These are phyloP conservation scores for Cercophora sp. DNA, from an alignment of 495 filamentous ascomycete species.

Conservation along the genomic window DNA sequence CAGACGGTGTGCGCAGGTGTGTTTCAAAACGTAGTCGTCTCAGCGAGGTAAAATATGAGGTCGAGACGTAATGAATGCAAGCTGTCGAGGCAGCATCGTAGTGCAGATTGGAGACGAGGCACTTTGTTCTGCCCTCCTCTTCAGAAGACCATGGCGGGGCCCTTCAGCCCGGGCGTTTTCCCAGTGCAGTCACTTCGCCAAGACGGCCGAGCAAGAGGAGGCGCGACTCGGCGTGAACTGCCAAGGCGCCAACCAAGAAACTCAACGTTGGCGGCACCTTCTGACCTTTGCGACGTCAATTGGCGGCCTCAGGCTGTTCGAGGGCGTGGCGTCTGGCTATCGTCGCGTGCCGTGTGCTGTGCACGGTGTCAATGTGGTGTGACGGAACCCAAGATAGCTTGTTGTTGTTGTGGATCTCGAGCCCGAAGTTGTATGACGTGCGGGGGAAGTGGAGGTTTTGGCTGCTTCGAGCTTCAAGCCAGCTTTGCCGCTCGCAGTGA, in stretches of 20 bases:
- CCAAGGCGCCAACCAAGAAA: constrained; percentile 13
- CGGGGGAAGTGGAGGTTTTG: too few species aligned
- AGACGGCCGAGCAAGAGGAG: constrained; percentile 17
- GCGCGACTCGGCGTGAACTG: constrained; percentile 10
- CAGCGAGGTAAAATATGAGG: constrained; percentile 20
- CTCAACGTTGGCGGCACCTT: too few species aligned
- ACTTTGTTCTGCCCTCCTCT: constrained; percentile 11
- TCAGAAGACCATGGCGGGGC: constrained; percentile 25
- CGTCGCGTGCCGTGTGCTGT: neutral
- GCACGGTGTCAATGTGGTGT: neutral
- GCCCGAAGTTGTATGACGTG: neutral
- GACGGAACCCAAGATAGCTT: neutral
- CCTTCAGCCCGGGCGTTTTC: constrained; percentile 14
- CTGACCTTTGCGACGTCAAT: neutral
- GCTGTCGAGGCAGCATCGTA: constrained; percentile 25
- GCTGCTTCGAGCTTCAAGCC: too few species aligned
- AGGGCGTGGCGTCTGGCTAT: neutral
- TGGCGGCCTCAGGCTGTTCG: neutral
- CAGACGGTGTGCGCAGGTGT: too few species aligned
- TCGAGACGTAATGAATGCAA: constrained; percentile 13
- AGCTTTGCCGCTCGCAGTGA: too few species aligned
- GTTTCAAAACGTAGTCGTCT: too few species aligned
- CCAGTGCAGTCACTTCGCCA: constrained; percentile 5
- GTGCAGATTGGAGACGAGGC: constrained; percentile 1
- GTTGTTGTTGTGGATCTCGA: neutral